Conservation (phyloP, 2,329 filamentous ascomycete species). For the Emmonsia crescens region DNA sequence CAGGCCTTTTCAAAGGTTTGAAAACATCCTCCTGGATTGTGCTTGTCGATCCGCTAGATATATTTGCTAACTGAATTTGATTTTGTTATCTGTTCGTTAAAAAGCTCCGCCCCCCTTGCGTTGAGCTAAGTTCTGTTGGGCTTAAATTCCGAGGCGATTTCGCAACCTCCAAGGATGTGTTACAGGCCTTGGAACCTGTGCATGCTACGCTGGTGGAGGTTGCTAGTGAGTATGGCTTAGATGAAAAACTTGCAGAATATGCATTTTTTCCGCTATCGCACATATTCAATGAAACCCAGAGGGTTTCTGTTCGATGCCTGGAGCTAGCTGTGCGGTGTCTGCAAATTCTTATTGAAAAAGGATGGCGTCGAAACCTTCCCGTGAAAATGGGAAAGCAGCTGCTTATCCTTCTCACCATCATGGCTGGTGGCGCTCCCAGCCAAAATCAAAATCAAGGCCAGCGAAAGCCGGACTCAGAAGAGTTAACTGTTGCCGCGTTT, state of each 20-base stretch:
- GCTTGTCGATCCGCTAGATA: not conserved
- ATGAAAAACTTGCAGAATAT: slow-evolving; percentile 83
- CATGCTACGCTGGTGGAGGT: slow-evolving; percentile 31
- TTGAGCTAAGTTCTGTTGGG: slow-evolving; percentile 46
- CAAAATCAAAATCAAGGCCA: slow-evolving; percentile 27
- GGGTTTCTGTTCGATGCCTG: slow-evolving; percentile 55
- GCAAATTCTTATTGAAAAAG: slow-evolving; percentile 59
- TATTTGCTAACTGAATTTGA: slow-evolving; percentile 1
- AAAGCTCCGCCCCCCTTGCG: slow-evolving; percentile 48
- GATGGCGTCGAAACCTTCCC: slow-evolving; percentile 65
- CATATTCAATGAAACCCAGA: slow-evolving; percentile 65
- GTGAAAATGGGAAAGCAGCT: slow-evolving; percentile 70
- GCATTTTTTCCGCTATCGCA: slow-evolving; percentile 87
- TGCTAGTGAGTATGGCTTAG: slow-evolving; percentile 40
- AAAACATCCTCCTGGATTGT: not conserved
- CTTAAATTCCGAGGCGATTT: slow-evolving; percentile 40
- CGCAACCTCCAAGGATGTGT: slow-evolving; percentile 36
- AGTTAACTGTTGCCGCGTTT: slow-evolving; percentile 62
- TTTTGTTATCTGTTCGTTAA: slow-evolving; percentile 14
- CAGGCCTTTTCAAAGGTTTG: not conserved
- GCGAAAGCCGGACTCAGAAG: slow-evolving; percentile 46
- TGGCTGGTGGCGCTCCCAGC: slow-evolving; percentile 62
- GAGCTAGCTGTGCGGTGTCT: slow-evolving; percentile 71
- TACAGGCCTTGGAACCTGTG: slow-evolving; percentile 37
- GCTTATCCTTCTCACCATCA: slow-evolving; percentile 70